phyloP scores from a whole-genome alignment of 176 grass and related monocot species.

The Ananas comosus region DNA sequence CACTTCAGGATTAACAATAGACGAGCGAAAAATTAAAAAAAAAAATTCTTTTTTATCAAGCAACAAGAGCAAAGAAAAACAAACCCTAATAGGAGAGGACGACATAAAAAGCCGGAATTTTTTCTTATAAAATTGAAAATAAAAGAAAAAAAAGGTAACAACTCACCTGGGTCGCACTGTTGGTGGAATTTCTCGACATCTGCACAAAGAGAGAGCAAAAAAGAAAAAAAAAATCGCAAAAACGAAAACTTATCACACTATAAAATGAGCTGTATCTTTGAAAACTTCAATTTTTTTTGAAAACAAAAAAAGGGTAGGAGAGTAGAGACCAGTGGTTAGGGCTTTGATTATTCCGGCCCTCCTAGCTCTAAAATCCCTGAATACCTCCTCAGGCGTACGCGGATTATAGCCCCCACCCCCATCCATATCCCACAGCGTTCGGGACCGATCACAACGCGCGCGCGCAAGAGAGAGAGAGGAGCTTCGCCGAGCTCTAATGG shows the following conservation, averaged over 20 bases:
- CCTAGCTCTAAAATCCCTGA: slow-evolving; percentile 81
- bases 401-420: slow-evolving; percentile 33
- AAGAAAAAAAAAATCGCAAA: not conserved
- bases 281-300: not conserved
- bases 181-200: slow-evolving; percentile 89
- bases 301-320: not conserved
- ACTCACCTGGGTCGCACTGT: slow-evolving; percentile 84
- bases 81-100: not conserved
- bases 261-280: not conserved
- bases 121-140: not conserved
- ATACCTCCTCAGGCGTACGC: slow-evolving; percentile 82
- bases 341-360: slow-evolving; percentile 88
- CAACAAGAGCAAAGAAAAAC: not conserved
- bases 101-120: not conserved
- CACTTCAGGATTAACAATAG: too few species aligned
- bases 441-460: not conserved
- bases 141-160: slow-evolving; percentile 1
- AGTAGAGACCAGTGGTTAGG: slow-evolving; percentile 57
- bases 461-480: not conserved
- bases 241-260: too few species aligned
- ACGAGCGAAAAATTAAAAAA: too few species aligned
- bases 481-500: not conserved
- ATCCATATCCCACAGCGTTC: slow-evolving; percentile 21
- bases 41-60: not conserved
- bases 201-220: slow-evolving; percentile 29